Conservation (phyloP, 164 flowering plant species). For the Annona cherimola region DNA sequence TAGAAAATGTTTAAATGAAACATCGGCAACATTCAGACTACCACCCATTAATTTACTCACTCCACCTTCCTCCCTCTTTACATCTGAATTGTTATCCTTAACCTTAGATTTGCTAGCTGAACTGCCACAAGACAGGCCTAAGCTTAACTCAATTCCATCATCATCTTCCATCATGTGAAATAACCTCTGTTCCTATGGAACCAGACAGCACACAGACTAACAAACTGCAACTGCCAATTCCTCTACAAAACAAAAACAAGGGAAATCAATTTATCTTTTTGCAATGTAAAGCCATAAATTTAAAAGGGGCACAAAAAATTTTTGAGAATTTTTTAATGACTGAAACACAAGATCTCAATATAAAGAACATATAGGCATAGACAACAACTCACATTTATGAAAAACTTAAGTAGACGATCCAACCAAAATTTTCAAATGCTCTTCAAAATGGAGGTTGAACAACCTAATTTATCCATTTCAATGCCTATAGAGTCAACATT, state of each 20-base stretch:
- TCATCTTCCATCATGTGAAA: constrained; percentile 68
- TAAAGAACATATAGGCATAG: neutral
- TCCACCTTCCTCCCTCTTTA: constrained; percentile 46
- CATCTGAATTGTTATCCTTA: constrained; percentile 46
- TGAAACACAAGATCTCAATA: neutral
- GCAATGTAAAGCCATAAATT: neutral
- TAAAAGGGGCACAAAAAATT: neutral
- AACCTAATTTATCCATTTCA: neutral
- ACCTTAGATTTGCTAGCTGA: constrained; percentile 49
- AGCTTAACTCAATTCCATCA: constrained; percentile 77
- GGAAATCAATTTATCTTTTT: neutral
- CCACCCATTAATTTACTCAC: constrained; percentile 42
- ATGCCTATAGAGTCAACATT: neutral
- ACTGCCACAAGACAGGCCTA: constrained; percentile 72
- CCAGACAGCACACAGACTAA: neutral
- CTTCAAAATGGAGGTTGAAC: neutral
- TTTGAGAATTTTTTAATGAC: neutral
- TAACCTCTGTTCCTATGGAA: neutral
- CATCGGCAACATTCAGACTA: constrained; percentile 29
- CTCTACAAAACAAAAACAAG: neutral
- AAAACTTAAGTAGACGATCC: neutral
- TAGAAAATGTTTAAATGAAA: constrained; percentile 35
- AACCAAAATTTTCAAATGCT: neutral
- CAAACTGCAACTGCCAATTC: neutral
- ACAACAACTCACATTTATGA: too few species aligned